phyloP scores from a whole-genome alignment of 257 asterid genomes.

The Eustoma russellianum region DNA sequence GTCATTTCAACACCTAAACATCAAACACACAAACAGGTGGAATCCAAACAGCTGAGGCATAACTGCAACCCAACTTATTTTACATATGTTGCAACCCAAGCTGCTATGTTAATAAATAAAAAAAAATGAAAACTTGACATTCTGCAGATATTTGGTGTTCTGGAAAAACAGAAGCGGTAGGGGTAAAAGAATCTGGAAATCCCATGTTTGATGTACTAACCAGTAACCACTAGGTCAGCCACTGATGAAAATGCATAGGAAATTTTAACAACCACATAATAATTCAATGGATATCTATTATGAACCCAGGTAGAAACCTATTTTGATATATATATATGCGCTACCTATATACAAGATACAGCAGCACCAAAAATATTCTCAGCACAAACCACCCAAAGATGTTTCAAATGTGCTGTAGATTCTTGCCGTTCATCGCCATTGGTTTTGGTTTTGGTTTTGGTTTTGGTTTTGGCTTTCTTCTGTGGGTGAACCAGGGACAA shows the following conservation, averaged over 20 bases:
- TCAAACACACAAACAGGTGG: too few species aligned
- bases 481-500: constrained; percentile 76
- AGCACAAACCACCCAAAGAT: constrained; percentile 1
- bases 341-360: too few species aligned
- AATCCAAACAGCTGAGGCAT: too few species aligned
- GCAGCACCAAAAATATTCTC: too few species aligned
- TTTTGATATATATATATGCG: neutral
- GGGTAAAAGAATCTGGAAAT: constrained; percentile 17
- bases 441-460: neutral
- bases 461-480: constrained; percentile 32
- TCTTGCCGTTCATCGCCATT: too few species aligned
- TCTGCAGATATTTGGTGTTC: constrained; percentile 18
- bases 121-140: too few species aligned
- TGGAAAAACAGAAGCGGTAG: constrained; percentile 1
- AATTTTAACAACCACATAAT: constrained; percentile 10
- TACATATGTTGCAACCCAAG: too few species aligned
- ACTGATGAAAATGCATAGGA: constrained; percentile 11
- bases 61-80: too few species aligned
- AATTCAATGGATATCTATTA: neutral
- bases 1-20: too few species aligned
- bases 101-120: too few species aligned
- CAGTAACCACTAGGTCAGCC: constrained; percentile 9
- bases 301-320: constrained; percentile 4
- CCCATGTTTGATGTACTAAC: constrained; percentile 15
- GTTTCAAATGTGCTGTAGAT: too few species aligned